Evolutionary conservation across 2,329 filamentous ascomycete genomes (phyloP).

Genomic region (Tolypocladium tropicale): DNA sequence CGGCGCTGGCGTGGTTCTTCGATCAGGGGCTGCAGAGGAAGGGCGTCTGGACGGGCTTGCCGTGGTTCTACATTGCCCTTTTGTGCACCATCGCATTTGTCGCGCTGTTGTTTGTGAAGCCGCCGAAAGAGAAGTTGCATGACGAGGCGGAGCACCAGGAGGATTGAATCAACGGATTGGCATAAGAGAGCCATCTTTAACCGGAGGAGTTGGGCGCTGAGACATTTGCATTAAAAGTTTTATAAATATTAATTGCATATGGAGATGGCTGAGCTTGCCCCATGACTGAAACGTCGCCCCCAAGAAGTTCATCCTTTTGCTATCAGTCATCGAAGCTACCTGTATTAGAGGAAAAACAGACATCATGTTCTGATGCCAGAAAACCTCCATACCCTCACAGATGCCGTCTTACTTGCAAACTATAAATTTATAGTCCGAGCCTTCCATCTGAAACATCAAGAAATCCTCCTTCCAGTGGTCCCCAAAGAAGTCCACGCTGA

Average conservation of each 20-base stretch:
- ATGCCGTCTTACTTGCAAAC: no score
- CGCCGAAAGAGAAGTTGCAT: constrained; percentile 12
- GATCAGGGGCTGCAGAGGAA: constrained; percentile 22
- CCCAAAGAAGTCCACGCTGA: no score
- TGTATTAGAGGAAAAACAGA: no score
- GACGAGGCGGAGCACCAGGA: constrained; percentile 7
- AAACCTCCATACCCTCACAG: no score
- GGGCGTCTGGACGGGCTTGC: constrained; percentile 26
- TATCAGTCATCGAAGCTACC: no score
- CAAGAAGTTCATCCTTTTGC: no score
- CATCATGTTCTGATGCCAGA: no score
- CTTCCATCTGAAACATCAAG: no score
- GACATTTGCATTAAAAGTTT: not conserved
- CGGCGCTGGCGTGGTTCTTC: constrained; percentile 28
- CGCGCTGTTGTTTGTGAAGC: constrained; percentile 20
- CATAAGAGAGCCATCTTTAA: constrained; percentile 13
- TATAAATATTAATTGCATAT: not conserved
- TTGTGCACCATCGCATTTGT: constrained; percentile 17
- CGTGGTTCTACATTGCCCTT: constrained; percentile 27
- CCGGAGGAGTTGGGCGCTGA: constrained; percentile 7
- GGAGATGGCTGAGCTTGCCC: not conserved
- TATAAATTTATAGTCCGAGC: no score
- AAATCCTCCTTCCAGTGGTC: no score
- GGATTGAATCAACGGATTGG: constrained; percentile 9
- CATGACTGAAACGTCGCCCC: no score